Conservation (phyloP, 148 eudicot species). For the Drosera capensis region DNA sequence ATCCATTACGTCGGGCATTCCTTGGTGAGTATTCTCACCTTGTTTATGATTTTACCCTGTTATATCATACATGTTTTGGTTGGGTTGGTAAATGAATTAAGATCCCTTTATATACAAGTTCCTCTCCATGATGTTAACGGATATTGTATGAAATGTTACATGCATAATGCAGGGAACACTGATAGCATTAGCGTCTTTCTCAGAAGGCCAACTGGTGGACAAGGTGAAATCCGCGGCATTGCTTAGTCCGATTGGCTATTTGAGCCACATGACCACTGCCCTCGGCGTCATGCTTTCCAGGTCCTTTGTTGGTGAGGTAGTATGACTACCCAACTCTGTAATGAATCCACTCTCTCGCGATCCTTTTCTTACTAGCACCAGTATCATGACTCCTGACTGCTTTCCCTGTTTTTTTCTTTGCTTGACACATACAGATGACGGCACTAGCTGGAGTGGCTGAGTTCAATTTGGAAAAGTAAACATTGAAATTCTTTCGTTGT, state of each 20-base stretch:
- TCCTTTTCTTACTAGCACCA: neutral
- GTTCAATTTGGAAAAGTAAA: slow-evolving; percentile 44
- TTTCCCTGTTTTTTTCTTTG: neutral
- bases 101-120: neutral
- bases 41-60: no score
- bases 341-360: neutral
- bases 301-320: slow-evolving; percentile 45
- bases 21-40: slow-evolving; percentile 16
- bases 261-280: slow-evolving; percentile 59
- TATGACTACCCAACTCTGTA: neutral
- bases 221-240: slow-evolving; percentile 41
- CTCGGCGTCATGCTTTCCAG: slow-evolving; percentile 31
- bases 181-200: slow-evolving; percentile 38
- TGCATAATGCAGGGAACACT: slow-evolving; percentile 33
- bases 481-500: neutral
- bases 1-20: slow-evolving; percentile 57
- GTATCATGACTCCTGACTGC: neutral
- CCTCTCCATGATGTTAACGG: neutral
- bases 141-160: neutral
- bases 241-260: slow-evolving; percentile 49
- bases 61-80: no score
- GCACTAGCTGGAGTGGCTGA: slow-evolving; percentile 31
- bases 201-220: slow-evolving; percentile 35
- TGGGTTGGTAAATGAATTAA: no score
- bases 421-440: slow-evolving; percentile 19